Evolutionary conservation across 1,284 basidiomycete genomes (phyloP), one percentile per base, ranked within the genome.

Genomic region (Grifola frondosa): DNA sequence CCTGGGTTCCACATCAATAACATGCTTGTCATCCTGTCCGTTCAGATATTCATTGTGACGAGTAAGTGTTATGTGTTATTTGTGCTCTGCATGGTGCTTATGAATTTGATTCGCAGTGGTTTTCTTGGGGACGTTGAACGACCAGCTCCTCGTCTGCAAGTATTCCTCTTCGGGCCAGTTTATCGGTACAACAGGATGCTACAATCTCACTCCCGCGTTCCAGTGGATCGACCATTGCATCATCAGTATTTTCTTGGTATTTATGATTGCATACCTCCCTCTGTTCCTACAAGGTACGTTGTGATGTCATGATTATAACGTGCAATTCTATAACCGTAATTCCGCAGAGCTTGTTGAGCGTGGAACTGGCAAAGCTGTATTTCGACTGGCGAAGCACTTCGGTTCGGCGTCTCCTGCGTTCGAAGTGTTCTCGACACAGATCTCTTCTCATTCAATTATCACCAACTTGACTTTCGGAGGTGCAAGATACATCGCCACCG

Each of bases 1-100:
- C 96, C 97, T 38, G 97, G 96, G 53, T 99, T 99, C 88, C 95
- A 98, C 66, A 95, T 99, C 74, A 98, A 99, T 79, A 99, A 99
- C 68, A 98, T 98, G 77, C 77, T 99, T 61, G 88, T 97, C 65
- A 97, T 97, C 60, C 68, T 94, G 56, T 93, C 94, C 38, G 91
- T 97, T 32, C 94, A 97, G 68, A 71, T 94, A 45, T 96, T 97
- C 77, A 80, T 97, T 62, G 69, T 93, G 30, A 88, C 86, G 11
- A 76, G 88, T 91, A 61, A 60, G 88, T 78, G 5, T 30, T 38
- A 24, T 31, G 16, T 29, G 47, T 17, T 32, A 19, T 34, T 16
- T 4, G 17, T 28, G 10, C 9, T 26, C 3, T 24, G 15, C 31
- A 19, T 45, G 17, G 13, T 22, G 20, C 46, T 61, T 26, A 57